Evolutionary conservation across 805 yeast species (phyloP).

Genomic region (Zygotorulaspora florentina): DNA sequence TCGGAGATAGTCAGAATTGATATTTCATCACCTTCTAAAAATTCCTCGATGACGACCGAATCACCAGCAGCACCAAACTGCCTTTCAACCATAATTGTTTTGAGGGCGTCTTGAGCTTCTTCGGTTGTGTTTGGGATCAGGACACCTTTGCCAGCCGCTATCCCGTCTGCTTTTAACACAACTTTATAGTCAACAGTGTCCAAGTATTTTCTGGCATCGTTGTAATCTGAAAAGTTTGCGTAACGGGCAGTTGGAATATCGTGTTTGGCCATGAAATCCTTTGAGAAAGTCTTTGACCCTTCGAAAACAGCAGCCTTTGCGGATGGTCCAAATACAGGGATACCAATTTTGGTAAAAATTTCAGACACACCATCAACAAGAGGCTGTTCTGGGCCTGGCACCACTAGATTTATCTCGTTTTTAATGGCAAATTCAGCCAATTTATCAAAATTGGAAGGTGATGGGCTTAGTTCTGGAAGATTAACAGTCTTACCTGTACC

Average conservation of each 20-base stretch:
- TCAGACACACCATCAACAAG: constrained; percentile 87
- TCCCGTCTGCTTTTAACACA: constrained; percentile 95
- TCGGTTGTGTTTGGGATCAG: constrained; percentile 78
- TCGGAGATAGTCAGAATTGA: constrained; percentile 88
- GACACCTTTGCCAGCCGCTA: constrained; percentile 99
- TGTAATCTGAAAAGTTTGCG: constrained; percentile 73
- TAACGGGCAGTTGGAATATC: constrained; percentile 92
- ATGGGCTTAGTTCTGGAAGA: constrained; percentile 57
- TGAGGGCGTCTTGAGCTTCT: constrained; percentile 81
- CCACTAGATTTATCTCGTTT: constrained; percentile 63
- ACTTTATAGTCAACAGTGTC: constrained; percentile 62
- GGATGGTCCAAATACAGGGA: constrained; percentile 97
- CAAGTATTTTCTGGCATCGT: constrained; percentile 70
- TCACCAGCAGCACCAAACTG: constrained; percentile 94
- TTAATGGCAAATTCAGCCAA: constrained; percentile 72
- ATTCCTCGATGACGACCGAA: constrained; percentile 93
- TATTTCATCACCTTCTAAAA: constrained; percentile 93
- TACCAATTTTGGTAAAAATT: constrained; percentile 72
- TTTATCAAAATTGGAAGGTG: constrained; percentile 60
- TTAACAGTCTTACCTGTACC: constrained; percentile 54
- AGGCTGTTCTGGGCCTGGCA: constrained; percentile 99
- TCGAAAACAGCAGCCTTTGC: constrained; percentile 89
- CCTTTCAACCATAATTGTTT: constrained; percentile 82
- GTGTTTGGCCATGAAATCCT: constrained; percentile 89
- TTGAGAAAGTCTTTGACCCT: constrained; percentile 93